Conservation (phyloP, 2,329 filamentous ascomycete genomes). For the Cyphellophora attinorum region DNA sequence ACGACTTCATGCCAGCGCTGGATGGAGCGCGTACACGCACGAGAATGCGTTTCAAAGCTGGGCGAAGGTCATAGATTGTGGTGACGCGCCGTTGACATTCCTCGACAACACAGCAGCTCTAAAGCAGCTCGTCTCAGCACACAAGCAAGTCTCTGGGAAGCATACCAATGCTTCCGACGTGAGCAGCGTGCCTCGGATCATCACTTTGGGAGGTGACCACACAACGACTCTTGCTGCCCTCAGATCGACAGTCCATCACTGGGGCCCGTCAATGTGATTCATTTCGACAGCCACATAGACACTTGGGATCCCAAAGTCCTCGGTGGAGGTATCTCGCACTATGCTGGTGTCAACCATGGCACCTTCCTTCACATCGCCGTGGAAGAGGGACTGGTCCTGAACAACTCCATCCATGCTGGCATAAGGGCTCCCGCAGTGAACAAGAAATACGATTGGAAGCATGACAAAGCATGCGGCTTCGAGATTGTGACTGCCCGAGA, state of each 20-base stretch:
- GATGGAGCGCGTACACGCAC: conserved; percentile 42
- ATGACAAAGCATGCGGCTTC: conserved; percentile 46
- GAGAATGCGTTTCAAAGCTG: conserved; percentile 36
- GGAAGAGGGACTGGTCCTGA: conserved; percentile 46
- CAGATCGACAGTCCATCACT: conserved; percentile 38
- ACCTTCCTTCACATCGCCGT: conserved; percentile 49
- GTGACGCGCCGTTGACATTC: conserved; percentile 42
- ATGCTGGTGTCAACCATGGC: conserved; percentile 48
- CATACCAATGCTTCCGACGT: conserved; percentile 30
- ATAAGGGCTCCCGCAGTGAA: conserved; percentile 44
- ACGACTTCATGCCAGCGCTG: conserved; percentile 32
- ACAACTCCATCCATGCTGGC: conserved; percentile 47
- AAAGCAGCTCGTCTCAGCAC: conserved; percentile 42
- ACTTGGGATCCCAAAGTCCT: conserved; percentile 47
- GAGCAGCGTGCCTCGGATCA: conserved; percentile 38
- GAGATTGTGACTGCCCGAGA: conserved; percentile 44
- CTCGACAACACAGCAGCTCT: conserved; percentile 46
- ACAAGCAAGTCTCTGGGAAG: conserved; percentile 39
- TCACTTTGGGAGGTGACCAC: conserved; percentile 47
- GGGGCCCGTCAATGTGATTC: conserved; percentile 48
- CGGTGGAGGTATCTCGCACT: conserved; percentile 42
- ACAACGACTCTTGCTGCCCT: conserved; percentile 46
- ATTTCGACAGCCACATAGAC: conserved; percentile 48
- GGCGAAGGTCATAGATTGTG: conserved; percentile 46
- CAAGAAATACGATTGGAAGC: conserved; percentile 40